Evolutionary conservation across 176 grass and related monocot species (phyloP).

Genomic region (Dendrocalamus sinicus): DNA sequence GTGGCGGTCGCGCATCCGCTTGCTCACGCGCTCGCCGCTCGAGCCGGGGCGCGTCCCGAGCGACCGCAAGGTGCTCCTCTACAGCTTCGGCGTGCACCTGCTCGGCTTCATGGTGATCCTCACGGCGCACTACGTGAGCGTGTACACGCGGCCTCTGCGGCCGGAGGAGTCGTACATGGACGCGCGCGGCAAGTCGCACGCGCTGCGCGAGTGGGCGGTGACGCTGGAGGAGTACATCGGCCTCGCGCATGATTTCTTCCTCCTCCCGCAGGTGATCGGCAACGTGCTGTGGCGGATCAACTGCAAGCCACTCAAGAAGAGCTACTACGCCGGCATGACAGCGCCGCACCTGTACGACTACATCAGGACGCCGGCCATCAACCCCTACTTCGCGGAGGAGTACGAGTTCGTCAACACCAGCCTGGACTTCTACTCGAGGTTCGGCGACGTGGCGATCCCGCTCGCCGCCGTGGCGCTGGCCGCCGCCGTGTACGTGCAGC

Average conservation of each 20-base stretch:
- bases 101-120: conserved; percentile 66
- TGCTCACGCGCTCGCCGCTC: conserved; percentile 74
- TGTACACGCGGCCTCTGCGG: conserved; percentile 54
- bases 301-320: conserved; percentile 74
- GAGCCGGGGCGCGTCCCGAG: conserved; percentile 76
- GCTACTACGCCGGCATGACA: conserved; percentile 79
- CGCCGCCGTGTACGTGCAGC: conserved; percentile 71
- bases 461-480: conserved; percentile 60
- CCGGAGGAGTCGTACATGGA: conserved; percentile 65
- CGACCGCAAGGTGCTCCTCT: conserved; percentile 67
- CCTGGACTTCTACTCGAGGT: conserved; percentile 87
- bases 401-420: conserved; percentile 91
- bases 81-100: conserved; percentile 54
- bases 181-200: conserved; percentile 64
- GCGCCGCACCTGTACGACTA: conserved; percentile 91
- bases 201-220: conserved; percentile 79
- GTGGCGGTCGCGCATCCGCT: conserved; percentile 78
- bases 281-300: conserved; percentile 85
- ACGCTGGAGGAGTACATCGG: conserved; percentile 83
- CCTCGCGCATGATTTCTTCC: conserved; percentile 76
- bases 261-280: conserved; percentile 81
- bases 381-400: conserved; percentile 86
- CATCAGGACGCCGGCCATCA: conserved; percentile 73
- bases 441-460: conserved; percentile 83
- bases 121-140: conserved; percentile 55